Evolutionary conservation across 306 rosid genomes (phyloP).

Genomic region (Dryas octopetala): DNA sequence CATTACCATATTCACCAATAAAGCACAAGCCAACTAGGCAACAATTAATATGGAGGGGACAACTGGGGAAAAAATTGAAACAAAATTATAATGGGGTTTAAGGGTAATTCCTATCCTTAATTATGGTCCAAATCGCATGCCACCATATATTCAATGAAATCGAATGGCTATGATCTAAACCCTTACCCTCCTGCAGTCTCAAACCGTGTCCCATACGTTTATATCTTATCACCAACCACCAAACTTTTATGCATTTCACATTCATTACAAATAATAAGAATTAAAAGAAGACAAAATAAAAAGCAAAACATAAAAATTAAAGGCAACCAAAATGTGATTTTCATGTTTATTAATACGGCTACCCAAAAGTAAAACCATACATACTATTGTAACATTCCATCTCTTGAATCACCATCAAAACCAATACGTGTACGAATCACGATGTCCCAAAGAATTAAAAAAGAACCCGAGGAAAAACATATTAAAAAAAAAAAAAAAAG

Average conservation of each 20-base stretch:
- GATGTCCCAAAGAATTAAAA: neutral
- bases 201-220: constrained; percentile 39
- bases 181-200: neutral
- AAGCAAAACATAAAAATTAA: neutral
- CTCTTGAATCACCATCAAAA: neutral
- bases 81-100: too few relatives aligned
- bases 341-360: constrained; percentile 4
- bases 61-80: too few relatives aligned
- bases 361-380: constrained; percentile 26
- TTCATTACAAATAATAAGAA: neutral
- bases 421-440: neutral
- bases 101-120: too few relatives aligned
- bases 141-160: too few relatives aligned
- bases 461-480: constrained; percentile 4
- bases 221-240: neutral
- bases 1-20: too few relatives aligned
- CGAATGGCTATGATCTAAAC: too few relatives aligned
- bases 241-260: constrained; percentile 24
- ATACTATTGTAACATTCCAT: constrained; percentile 3
- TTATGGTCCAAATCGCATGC: too few relatives aligned
- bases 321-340: constrained; percentile 5
- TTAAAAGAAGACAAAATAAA: neutral
- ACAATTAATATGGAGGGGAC: too few relatives aligned
- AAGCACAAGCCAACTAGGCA: too few relatives aligned
- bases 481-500: constrained; percentile 12